Percentiles rank a stretch among this genome's conserved stretches.
Conservation (phyloP, 257 asterid genomes). For the Nicotiana attenuata region DNA sequence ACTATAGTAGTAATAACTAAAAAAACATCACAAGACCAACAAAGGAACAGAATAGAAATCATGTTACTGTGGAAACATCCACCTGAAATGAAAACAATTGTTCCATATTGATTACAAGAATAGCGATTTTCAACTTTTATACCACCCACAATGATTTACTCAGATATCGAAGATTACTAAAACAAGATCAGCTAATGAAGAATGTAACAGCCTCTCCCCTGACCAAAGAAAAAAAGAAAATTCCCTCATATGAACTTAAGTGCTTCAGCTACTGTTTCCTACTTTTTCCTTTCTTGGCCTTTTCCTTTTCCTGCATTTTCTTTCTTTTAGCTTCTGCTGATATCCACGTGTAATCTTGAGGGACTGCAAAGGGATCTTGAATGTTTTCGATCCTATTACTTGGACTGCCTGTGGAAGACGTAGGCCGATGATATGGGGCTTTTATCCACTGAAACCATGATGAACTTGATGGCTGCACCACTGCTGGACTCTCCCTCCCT, state of each 20-base stretch:
- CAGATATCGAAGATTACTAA: not conserved
- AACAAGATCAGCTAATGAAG: not conserved
- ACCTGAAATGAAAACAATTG: constrained; percentile 15
- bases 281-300: constrained; percentile 59
- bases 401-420: constrained; percentile 48
- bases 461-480: constrained; percentile 44
- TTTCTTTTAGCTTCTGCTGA: constrained; percentile 85
- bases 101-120: constrained; percentile 22
- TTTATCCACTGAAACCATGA: constrained; percentile 98
- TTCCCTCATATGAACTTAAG: not conserved
- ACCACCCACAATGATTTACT: constrained; percentile 32
- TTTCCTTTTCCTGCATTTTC: constrained; percentile 81
- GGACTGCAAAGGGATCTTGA: constrained; percentile 78
- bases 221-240: not conserved
- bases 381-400: constrained; percentile 52
- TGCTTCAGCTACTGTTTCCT: constrained; percentile 31
- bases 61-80: constrained; percentile 7
- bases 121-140: constrained; percentile 23
- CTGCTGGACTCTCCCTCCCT: constrained; percentile 49
- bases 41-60: not conserved
- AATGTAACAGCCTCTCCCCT: not conserved
- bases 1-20: not conserved
- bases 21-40: not conserved
- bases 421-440: constrained; percentile 60
- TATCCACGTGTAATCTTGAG: constrained; percentile 74